Conservation (phyloP, 768 basidiomycete genomes). For the Tremella mesenterica region DNA sequence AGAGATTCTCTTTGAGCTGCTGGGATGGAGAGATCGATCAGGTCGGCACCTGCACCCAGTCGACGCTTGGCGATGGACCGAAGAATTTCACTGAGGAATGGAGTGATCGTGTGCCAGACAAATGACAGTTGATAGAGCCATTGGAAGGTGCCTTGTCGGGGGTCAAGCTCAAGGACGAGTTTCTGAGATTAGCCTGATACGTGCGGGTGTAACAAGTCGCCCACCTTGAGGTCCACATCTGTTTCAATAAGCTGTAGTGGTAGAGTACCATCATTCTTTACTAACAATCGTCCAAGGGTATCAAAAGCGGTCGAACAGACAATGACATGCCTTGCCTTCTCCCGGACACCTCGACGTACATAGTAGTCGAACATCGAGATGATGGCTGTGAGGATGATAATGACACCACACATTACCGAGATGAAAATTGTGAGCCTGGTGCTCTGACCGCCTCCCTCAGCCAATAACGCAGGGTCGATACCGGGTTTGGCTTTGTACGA, state of each 20-base stretch:
- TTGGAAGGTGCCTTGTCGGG: conserved; percentile 43
- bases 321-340: conserved; percentile 39
- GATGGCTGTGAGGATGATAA: conserved; percentile 35
- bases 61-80: neutral
- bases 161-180: conserved; percentile 40
- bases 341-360: conserved; percentile 22
- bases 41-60: neutral
- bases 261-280: conserved; percentile 43
- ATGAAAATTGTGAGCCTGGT: conserved; percentile 40
- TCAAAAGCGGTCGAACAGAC: conserved; percentile 43
- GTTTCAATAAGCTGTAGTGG: conserved; percentile 45
- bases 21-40: neutral
- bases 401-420: conserved; percentile 44
- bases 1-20: neutral
- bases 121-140: conserved; percentile 45
- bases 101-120: conserved; percentile 42
- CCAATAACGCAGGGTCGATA: conserved; percentile 13
- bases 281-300: conserved; percentile 42
- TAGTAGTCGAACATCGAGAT: conserved; percentile 34
- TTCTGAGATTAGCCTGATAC: conserved; percentile 21
- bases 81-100: conserved; percentile 6
- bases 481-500: conserved; percentile 27
- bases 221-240: conserved; percentile 36
- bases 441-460: conserved; percentile 24
- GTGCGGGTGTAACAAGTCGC: conserved; percentile 2